These are phyloP conservation scores for Salix brachista DNA, from an alignment of 345 rosid genomes.

Conservation along the genomic window DNA sequence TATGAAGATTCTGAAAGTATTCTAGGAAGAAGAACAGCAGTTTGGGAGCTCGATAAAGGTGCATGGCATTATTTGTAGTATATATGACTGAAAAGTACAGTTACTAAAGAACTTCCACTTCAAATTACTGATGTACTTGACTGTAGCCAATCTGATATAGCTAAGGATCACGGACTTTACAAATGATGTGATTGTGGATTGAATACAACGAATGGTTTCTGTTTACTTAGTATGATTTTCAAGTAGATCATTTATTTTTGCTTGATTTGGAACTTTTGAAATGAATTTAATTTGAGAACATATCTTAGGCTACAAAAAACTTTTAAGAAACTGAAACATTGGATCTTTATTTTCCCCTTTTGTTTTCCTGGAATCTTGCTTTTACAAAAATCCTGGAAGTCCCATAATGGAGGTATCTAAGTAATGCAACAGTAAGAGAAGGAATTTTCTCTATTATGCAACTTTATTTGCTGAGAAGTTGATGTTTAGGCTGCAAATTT, in stretches of 20 bases:
- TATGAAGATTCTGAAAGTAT: constrained; percentile 91
- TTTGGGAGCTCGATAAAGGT: constrained; percentile 99
- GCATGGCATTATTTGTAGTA: neutral
- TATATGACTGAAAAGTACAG: constrained; percentile 15
- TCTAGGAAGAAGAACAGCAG: constrained; percentile 89
- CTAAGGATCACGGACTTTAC: neutral
- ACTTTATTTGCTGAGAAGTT: neutral
- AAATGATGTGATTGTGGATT: neutral
- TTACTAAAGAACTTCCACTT: constrained; percentile 4
- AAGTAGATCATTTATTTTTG: neutral
- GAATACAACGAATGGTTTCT: neutral
- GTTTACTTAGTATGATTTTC: constrained; percentile 1
- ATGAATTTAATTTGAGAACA: neutral
- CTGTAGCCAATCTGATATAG: constrained; percentile 10
- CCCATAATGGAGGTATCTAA: neutral
- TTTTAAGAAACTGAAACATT: neutral
- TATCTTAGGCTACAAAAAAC: neutral
- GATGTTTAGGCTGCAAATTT: neutral
- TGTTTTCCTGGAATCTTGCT: neutral
- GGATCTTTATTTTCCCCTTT: too few species aligned
- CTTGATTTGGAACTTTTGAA: neutral
- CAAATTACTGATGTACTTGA: neutral
- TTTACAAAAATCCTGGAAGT: neutral
- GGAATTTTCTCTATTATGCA: neutral
- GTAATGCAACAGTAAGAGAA: neutral